Base-by-base conservation (phyloP, 805 yeast genomes). In the Wickerhamomyces silvicola region DNA sequence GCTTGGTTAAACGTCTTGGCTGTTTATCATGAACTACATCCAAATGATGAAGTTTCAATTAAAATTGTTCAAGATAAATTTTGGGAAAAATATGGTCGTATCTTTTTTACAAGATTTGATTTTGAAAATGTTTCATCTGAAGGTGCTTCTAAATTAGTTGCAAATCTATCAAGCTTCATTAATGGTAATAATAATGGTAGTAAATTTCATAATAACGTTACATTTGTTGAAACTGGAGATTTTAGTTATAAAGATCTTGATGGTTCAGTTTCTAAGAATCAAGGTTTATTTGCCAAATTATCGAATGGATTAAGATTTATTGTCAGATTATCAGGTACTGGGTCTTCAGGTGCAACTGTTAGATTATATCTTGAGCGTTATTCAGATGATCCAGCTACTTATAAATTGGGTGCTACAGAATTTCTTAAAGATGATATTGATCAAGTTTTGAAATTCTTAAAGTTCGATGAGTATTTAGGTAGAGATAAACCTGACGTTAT, bases 1-100 rank as follows among this genome's bases (percentile, higher is more conserved):
- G 97, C 97, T 6, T 90, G 98, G 98, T 73, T 92, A 54, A 92
- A 92, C 52, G 86, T 90, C 34, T 70, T 90, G 52, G 97, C 97
- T 16, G 85, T 80, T 28, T 87, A 81, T 56, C 76, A 77, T 50
- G 66, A 70, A 48, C 54, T 63, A 31, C 68, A 78, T 52, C 81
- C 85, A 31, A 51, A 53, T 36, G 60, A 58, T 27, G 66, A 63
- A 29, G 80, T 82, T 16, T 72, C 92, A 18, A 86, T 90, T 48
- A 74, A 75, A 44, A 70, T 75, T 24, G 90, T 90, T 37, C 97
- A 88, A 68, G 60, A 68, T 27, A 74, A 75, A 37, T 92, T 92
- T 67, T 90, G 97, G 98, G 54, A 64, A 32, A 83, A 78, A 47
- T 90, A 90, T 55, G 98, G 98, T 37, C 76, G 98, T 60, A 86